These are phyloP conservation scores for Annulohypoxylon bovei DNA, from an alignment of 495 filamentous ascomycete genomes.

Conservation along the genomic window DNA sequence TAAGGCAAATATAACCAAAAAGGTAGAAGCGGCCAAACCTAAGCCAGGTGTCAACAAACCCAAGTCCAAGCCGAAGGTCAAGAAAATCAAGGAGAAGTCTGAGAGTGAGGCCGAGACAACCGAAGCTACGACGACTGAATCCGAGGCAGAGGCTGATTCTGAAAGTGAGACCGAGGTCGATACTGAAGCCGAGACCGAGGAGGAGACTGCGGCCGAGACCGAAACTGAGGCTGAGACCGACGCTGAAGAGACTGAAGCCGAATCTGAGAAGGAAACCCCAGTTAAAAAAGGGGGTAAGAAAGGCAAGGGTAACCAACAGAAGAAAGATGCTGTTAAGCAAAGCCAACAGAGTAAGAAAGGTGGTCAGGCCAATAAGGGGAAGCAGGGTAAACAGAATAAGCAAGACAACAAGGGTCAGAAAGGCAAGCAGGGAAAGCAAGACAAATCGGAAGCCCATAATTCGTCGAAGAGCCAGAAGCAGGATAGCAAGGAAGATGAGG, in stretches of 20 bases:
- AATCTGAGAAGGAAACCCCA: constrained; percentile 18
- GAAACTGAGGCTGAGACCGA: constrained; percentile 9
- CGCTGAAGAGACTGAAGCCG: constrained; percentile 19
- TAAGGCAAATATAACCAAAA: constrained; percentile 26
- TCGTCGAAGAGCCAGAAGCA: background rate
- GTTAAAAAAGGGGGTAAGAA: constrained; percentile 30
- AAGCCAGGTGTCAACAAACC: constrained; percentile 19
- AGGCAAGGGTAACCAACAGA: background rate
- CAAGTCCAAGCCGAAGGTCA: constrained; percentile 21
- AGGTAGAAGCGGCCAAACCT: background rate
- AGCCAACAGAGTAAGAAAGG: constrained; percentile 6
- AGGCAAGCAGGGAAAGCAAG: constrained; percentile 2
- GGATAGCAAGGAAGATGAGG: constrained; percentile 24
- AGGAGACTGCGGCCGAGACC: background rate
- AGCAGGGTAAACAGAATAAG: constrained; percentile 7
- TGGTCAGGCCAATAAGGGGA: constrained; percentile 8
- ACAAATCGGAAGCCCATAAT: background rate
- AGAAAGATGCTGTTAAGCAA: background rate
- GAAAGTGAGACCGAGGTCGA: constrained; percentile 10
- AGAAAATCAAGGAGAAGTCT: constrained; percentile 37
- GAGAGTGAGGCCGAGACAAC: constrained; percentile 21
- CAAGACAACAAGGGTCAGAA: constrained; percentile 19
- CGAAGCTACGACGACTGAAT: constrained; percentile 9
- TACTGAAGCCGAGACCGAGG: background rate
- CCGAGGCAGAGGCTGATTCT: constrained; percentile 16